These are phyloP conservation scores for Salix dunnii DNA, from an alignment of 345 rosid species.

Conservation along the genomic window DNA sequence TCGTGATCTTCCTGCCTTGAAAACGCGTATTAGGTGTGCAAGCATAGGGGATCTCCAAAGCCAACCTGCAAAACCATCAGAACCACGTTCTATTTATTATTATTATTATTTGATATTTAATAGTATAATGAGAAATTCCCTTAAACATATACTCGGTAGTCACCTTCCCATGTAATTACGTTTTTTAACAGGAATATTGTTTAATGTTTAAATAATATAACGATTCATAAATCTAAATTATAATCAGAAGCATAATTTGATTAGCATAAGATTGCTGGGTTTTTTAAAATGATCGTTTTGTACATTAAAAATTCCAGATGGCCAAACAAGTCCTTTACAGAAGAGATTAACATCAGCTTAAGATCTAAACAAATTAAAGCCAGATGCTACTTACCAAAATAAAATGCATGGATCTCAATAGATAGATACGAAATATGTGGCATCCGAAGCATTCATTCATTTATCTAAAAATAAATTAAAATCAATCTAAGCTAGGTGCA, in stretches of 20 bases:
- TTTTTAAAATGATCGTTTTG: too few species aligned
- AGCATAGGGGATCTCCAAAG: slow-evolving; percentile 31
- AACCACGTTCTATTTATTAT: neutral
- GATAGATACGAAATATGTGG: neutral
- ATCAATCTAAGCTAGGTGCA: neutral
- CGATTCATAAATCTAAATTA: neutral
- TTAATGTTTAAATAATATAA: too few species aligned
- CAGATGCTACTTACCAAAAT: too few species aligned
- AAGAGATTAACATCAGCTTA: neutral
- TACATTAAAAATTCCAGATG: neutral
- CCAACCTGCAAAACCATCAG: slow-evolving; percentile 40
- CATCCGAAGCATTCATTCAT: neutral
- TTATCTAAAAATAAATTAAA: too few species aligned
- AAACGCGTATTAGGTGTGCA: slow-evolving; percentile 18
- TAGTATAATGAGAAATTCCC: too few species aligned
- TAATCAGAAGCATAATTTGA: too few species aligned
- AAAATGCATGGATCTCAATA: too few species aligned
- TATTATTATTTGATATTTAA: too few species aligned
- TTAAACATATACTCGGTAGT: neutral
- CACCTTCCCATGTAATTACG: too few species aligned
- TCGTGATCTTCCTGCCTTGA: neutral
- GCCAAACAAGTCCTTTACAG: neutral
- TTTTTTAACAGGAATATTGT: too few species aligned
- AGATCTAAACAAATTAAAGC: neutral
- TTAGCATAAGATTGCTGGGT: too few species aligned